These are phyloP conservation scores for Claviceps cyperi DNA, from an alignment of 2,329 filamentous ascomycete genomes.

Conservation along the genomic window DNA sequence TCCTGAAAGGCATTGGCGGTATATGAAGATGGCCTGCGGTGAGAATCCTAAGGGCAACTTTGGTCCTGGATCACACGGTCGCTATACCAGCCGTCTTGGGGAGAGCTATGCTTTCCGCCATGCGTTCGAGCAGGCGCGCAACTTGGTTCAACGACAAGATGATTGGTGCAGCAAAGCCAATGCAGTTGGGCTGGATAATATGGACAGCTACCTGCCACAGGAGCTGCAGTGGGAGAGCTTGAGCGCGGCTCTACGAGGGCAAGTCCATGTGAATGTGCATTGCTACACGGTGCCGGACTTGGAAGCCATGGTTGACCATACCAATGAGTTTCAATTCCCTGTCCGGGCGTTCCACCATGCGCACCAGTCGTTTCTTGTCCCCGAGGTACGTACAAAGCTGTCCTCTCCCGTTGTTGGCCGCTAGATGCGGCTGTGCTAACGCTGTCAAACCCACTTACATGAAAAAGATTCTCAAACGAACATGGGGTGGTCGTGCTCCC, in stretches of 20 bases:
- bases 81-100: constrained; percentile 46
- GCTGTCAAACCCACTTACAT: neutral
- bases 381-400: constrained; percentile 31
- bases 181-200: constrained; percentile 30
- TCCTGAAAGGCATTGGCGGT: constrained; percentile 49
- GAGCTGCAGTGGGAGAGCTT: constrained; percentile 50
- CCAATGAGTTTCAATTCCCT: constrained; percentile 56
- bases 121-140: constrained; percentile 48
- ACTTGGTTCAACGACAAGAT: constrained; percentile 44
- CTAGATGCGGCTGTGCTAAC: too few species aligned
- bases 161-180: constrained; percentile 52
- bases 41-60: constrained; percentile 54
- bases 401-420: neutral
- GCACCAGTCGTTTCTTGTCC: constrained; percentile 50
- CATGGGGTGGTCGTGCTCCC: constrained; percentile 38
- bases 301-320: constrained; percentile 55
- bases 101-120: constrained; percentile 57
- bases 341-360: constrained; percentile 57
- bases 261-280: constrained; percentile 56
- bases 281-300: constrained; percentile 58
- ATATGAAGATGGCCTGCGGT: constrained; percentile 66
- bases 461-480: constrained; percentile 36
- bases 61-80: constrained; percentile 22
- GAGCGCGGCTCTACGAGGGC: constrained; percentile 46
- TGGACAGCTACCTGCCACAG: constrained; percentile 45